Base-by-base conservation (phyloP, 345 rosid genomes). In the Aegle marmelos region DNA sequence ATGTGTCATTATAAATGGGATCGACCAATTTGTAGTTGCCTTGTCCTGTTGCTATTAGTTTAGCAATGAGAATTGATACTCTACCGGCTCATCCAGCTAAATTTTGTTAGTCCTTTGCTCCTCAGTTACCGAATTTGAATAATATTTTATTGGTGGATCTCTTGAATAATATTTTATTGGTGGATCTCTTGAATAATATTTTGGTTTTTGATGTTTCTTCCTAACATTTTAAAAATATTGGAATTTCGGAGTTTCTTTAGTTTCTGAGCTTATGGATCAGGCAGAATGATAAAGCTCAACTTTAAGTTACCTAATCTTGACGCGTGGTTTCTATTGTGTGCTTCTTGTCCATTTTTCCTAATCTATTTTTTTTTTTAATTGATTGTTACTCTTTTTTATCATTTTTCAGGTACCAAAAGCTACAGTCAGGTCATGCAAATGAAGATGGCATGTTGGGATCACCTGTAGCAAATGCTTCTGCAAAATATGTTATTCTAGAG, bases 401-500 rank as follows among this genome's bases (percentile, higher is more conserved):
- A 14, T 57, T 41, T 82, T 77, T 69, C 85, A 96, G 99, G 79
- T 96, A 96, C 74, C 85, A 86, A 34, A 96, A 90, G 79, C 89
- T 96, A 67, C 88, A 88, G 59, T 84, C 81, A 57, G 87, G 89
- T 28, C 89, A 85, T 63, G 74, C 60, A 36, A 50, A 77, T 60
- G 91, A 82, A 76, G 84, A 80, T 61, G 87, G 83, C 58, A 74
- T 45, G 39, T 71, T 14, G 0, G 78, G 77, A 68, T 72, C 81
- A 7, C 74, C 81, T 9, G 30, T 74, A 25, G 74, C 81, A 61
- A 85, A 76, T 71, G 82, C 72, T 79, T 81, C 88, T 45, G 89
- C 90, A 0, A 93, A 90, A 81, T 96, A 96, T 83, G 97, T 91
- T 77, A 96, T 93, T 80, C 93, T 95, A 36, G 97, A 95, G 84